Evolutionary conservation across 2,329 filamentous ascomycete genomes (phyloP).

Genomic region (Cladophialophora bantiana): DNA sequence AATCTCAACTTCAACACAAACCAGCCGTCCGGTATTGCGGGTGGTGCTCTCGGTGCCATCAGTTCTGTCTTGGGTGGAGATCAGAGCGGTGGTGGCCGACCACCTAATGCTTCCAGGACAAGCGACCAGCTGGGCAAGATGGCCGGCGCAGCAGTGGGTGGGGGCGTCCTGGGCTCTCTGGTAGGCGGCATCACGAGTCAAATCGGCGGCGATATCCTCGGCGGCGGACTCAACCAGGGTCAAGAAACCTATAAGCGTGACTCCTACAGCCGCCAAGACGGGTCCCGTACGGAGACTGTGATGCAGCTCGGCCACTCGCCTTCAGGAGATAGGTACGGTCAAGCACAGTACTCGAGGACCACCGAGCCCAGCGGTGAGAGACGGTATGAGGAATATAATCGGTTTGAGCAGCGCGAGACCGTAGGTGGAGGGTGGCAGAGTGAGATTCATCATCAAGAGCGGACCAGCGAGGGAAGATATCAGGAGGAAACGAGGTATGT

Average conservation of each 20-base stretch:
- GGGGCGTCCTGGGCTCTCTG: constrained; percentile 69
- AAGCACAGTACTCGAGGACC: constrained; percentile 51
- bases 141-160: constrained; percentile 67
- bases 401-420: constrained; percentile 36
- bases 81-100: constrained; percentile 20
- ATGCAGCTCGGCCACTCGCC: constrained; percentile 53
- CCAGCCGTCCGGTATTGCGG: constrained; percentile 42
- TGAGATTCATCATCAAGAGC: constrained; percentile 35
- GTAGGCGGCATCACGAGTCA: constrained; percentile 71
- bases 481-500: constrained; percentile 35
- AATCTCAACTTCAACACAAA: constrained; percentile 40
- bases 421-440: constrained; percentile 27
- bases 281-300: constrained; percentile 66
- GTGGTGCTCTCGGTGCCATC: constrained; percentile 45
- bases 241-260: constrained; percentile 63
- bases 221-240: constrained; percentile 63
- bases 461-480: constrained; percentile 26
- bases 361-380: constrained; percentile 30
- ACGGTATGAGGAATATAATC: constrained; percentile 34
- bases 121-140: constrained; percentile 52
- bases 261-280: constrained; percentile 62
- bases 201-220: constrained; percentile 63
- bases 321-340: constrained; percentile 43
- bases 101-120: constrained; percentile 19
- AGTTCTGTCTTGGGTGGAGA: constrained; percentile 39